phyloP scores from a whole-genome alignment of 768 basidiomycete genomes.

The Suillus luteus region DNA sequence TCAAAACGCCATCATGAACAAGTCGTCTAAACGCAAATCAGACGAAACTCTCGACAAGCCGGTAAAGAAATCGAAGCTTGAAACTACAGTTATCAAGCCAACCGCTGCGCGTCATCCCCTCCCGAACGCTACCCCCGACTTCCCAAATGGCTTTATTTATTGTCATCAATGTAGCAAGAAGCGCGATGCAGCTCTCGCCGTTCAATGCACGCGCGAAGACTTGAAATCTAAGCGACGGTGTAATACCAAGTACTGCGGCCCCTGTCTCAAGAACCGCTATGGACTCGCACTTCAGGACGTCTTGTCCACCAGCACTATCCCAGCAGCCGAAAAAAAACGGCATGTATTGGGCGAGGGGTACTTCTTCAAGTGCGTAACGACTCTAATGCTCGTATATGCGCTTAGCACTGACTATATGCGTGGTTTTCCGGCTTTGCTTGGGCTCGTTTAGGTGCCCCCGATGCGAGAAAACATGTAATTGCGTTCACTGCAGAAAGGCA shows the following conservation, averaged over 20 bases:
- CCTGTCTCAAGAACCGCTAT: constrained; percentile 71
- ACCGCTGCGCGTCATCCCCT: constrained; percentile 19
- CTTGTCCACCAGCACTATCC: constrained; percentile 38
- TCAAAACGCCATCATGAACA: constrained; percentile 34
- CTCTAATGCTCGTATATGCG: constrained; percentile 10
- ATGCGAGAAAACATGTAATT: constrained; percentile 69
- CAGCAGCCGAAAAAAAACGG: constrained; percentile 18
- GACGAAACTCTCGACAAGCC: constrained; percentile 34
- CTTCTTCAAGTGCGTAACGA: constrained; percentile 51
- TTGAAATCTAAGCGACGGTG: constrained; percentile 45
- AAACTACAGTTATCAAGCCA: constrained; percentile 17
- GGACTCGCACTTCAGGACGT: constrained; percentile 44
- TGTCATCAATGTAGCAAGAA: constrained; percentile 78
- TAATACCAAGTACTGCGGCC: constrained; percentile 58
- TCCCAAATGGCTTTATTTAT: constrained; percentile 46
- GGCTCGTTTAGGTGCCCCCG: constrained; percentile 58
- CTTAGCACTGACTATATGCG: constrained; percentile 17
- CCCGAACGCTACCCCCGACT: constrained; percentile 29
- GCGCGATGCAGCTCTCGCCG: constrained; percentile 44
- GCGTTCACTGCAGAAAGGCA: constrained; percentile 62
- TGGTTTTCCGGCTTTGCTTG: not conserved
- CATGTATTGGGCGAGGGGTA: constrained; percentile 40
- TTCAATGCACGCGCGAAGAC: constrained; percentile 41
- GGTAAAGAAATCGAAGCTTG: constrained; percentile 27
- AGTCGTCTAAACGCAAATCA: constrained; percentile 52